These are phyloP conservation scores for Mrakia hoshinonis DNA, from an alignment of 768 basidiomycete genomes.

Conservation along the genomic window DNA sequence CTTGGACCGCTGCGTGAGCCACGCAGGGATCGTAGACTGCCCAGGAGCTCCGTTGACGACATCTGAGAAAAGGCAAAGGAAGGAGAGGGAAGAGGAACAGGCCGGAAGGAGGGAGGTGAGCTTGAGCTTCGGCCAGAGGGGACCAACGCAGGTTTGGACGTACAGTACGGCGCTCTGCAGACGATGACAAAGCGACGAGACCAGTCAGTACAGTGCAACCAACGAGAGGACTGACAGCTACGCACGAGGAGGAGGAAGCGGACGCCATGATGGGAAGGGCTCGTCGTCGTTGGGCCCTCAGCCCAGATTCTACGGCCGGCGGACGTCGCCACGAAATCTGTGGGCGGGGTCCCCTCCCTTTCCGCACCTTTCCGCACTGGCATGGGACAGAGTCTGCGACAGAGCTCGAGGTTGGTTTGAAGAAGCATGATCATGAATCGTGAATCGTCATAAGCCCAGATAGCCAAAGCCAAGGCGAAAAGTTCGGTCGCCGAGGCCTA, in stretches of 20 bases:
- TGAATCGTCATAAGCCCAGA: too few relatives aligned
- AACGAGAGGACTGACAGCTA: background rate
- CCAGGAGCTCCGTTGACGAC: constrained; percentile 29
- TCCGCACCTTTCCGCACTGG: background rate
- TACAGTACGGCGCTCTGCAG: constrained; percentile 15
- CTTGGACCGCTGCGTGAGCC: constrained; percentile 27
- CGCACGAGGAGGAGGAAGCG: constrained; percentile 20
- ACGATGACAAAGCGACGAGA: background rate
- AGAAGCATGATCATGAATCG: too few relatives aligned
- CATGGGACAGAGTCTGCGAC: background rate
- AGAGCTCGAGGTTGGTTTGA: too few relatives aligned
- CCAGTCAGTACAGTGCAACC: background rate
- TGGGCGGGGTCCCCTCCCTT: background rate
- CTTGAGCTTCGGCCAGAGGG: background rate
- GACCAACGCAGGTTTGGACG: background rate
- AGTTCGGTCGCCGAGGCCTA: too few relatives aligned
- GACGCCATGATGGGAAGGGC: background rate
- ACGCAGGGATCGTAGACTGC: constrained; percentile 27
- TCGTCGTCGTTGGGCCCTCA: background rate
- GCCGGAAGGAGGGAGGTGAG: background rate
- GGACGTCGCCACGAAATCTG: background rate
- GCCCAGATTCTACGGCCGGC: background rate
- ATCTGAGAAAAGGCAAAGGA: background rate
- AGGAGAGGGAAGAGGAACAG: background rate
- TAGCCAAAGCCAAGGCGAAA: too few relatives aligned